Evolutionary conservation across 2,329 filamentous ascomycete genomes (phyloP).

Genomic region (Alternaria gansuensis): DNA sequence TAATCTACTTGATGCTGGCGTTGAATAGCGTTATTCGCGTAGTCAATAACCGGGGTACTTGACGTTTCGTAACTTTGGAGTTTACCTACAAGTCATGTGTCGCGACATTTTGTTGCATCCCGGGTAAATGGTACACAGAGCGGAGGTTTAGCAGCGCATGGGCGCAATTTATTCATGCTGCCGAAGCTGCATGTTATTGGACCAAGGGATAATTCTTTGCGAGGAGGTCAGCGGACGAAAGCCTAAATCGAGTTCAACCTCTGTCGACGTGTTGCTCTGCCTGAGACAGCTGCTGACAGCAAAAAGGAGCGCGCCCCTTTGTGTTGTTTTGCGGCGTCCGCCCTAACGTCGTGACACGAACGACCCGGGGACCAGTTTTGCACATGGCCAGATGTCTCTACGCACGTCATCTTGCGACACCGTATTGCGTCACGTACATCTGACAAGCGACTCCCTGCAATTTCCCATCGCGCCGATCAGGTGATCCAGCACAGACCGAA

Average conservation of each 20-base stretch:
- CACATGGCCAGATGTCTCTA: not conserved
- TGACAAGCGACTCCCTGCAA: not conserved
- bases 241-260: not conserved
- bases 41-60: not conserved
- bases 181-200: not conserved
- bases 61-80: constrained; percentile 11
- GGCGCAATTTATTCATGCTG: not conserved
- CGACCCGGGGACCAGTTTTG: not conserved
- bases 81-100: not conserved
- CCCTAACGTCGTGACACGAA: constrained; percentile 1
- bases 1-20: constrained; percentile 16
- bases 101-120: constrained; percentile 11
- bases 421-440: not conserved
- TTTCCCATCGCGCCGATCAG: not conserved
- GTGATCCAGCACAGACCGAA: not conserved
- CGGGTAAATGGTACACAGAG: constrained; percentile 24
- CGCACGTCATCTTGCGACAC: constrained; percentile 2
- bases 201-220: not conserved
- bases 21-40: not conserved
- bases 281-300: not conserved
- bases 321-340: not conserved
- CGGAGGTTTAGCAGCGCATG: not conserved
- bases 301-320: not conserved
- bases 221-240: not conserved
- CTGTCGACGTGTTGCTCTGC: not conserved